Conservation (phyloP, 2,329 filamentous ascomycete species). For the Sarocladium strictum region DNA sequence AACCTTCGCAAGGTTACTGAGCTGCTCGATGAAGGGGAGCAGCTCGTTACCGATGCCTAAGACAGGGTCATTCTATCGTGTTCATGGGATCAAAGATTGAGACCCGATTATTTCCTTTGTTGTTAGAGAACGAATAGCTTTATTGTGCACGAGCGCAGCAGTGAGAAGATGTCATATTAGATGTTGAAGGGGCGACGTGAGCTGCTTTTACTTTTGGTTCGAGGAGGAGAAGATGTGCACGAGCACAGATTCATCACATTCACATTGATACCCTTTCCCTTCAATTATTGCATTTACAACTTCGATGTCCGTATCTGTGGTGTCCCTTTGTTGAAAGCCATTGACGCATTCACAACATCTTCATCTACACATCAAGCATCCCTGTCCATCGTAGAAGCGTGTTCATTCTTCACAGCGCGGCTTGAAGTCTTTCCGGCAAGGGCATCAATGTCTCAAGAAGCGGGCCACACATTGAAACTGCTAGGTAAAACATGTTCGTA, state of each 20-base stretch:
- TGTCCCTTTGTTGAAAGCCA: too few species aligned
- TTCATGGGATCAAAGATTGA: too few species aligned
- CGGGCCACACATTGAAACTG: not conserved
- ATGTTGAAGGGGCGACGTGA: not conserved
- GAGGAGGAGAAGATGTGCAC: too few species aligned
- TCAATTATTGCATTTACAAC: not conserved
- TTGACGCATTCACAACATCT: too few species aligned
- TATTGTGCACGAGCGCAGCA: not conserved
- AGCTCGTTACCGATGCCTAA: conserved; percentile 66
- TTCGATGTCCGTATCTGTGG: too few species aligned
- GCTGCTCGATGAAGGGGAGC: conserved; percentile 89
- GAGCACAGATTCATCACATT: not conserved
- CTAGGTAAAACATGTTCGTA: not conserved
- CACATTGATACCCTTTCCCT: not conserved
- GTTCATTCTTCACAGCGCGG: too few species aligned
- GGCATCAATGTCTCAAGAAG: too few species aligned
- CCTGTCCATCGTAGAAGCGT: too few species aligned
- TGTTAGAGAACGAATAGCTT: not conserved
- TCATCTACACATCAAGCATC: too few species aligned
- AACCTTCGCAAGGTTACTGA: conserved; percentile 82
- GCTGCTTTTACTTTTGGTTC: not conserved
- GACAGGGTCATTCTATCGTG: not conserved
- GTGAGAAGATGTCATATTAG: not conserved
- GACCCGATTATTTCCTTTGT: not conserved
- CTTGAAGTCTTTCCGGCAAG: too few species aligned